phyloP scores from a whole-genome alignment of 2,329 filamentous ascomycete genomes.

The Aspergillus oerlinghausenensis region DNA sequence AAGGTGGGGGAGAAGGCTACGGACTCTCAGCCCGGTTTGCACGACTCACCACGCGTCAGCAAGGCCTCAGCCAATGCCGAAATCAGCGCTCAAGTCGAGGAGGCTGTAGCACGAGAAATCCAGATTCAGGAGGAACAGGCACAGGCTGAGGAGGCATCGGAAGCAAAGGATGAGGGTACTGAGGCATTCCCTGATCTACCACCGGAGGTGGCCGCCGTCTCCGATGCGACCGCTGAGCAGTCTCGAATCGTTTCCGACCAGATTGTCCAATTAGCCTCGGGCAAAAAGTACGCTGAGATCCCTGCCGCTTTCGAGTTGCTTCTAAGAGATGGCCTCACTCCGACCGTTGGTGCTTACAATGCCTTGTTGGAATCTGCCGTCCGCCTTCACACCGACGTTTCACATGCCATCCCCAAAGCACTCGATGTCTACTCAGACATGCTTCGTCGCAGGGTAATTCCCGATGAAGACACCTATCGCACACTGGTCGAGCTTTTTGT shows the following conservation, averaged over 20 bases:
- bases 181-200: slow-evolving; percentile 26
- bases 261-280: slow-evolving; percentile 67
- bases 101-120: slow-evolving; percentile 75
- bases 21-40: slow-evolving; percentile 48
- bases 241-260: slow-evolving; percentile 71
- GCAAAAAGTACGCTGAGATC: slow-evolving; percentile 77
- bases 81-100: slow-evolving; percentile 73
- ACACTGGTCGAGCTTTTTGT: slow-evolving; percentile 81
- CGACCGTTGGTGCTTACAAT: slow-evolving; percentile 85
- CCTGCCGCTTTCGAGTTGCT: slow-evolving; percentile 87
- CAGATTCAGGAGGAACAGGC: slow-evolving; percentile 54
- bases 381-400: slow-evolving; percentile 70
- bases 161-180: slow-evolving; percentile 21
- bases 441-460: slow-evolving; percentile 76
- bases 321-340: slow-evolving; percentile 74
- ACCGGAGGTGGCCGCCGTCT: slow-evolving; percentile 37
- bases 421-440: slow-evolving; percentile 96
- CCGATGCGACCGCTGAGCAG: slow-evolving; percentile 53
- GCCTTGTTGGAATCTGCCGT: slow-evolving; percentile 81
- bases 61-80: slow-evolving; percentile 47
- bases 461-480: slow-evolving; percentile 81
- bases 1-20: slow-evolving; percentile 21
- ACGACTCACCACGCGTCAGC: slow-evolving; percentile 59
- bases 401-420: slow-evolving; percentile 82
- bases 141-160: slow-evolving; percentile 37